phyloP scores from a whole-genome alignment of 768 basidiomycete genomes.

The Lentinula sp. region DNA sequence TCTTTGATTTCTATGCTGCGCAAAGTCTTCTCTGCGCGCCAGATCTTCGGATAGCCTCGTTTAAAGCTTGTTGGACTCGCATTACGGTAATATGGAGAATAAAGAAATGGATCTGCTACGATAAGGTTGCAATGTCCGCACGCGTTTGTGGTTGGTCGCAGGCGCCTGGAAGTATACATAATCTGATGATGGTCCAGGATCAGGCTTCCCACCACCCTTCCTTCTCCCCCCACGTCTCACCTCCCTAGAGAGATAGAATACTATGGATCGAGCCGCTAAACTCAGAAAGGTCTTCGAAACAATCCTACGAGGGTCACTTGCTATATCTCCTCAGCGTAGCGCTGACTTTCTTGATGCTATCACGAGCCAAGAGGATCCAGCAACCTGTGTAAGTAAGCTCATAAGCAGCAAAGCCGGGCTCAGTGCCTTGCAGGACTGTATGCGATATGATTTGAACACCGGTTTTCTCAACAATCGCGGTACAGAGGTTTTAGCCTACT shows the following conservation, averaged over 20 bases:
- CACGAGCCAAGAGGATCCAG: conserved; percentile 30
- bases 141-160: no score
- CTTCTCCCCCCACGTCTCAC: neutral
- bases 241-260: neutral
- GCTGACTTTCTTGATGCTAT: conserved; percentile 40
- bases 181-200: neutral
- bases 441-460: conserved; percentile 32
- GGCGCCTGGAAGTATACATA: neutral
- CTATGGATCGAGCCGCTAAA: neutral
- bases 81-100: neutral
- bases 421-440: conserved; percentile 29
- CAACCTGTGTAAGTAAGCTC: conserved; percentile 31
- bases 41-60: neutral
- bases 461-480: conserved; percentile 39
- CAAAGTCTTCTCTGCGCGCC: no score
- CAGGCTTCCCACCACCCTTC: neutral
- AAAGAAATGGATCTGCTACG: no score
- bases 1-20: no score
- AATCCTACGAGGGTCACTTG: neutral
- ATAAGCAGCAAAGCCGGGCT: conserved; percentile 26
- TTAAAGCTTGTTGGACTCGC: neutral
- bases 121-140: no score
- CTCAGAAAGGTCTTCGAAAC: neutral
- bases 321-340: neutral
- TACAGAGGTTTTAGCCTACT: conserved; percentile 27